Conservation (phyloP, 1,139 yeast genomes). For the Suhomyces chickasaworum region DNA sequence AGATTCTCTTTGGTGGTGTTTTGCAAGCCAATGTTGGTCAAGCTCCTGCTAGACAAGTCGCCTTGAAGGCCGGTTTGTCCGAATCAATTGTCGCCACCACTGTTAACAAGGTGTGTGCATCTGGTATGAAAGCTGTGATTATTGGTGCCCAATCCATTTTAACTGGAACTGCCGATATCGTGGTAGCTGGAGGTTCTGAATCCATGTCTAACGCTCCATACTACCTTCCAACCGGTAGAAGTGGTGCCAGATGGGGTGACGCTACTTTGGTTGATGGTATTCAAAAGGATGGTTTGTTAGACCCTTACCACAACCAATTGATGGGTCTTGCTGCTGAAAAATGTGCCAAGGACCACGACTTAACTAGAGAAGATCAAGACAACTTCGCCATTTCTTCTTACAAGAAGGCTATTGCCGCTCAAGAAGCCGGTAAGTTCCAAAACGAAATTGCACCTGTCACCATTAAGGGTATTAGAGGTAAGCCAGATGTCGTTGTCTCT, state of each 20-base stretch:
- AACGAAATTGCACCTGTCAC: conserved; percentile 84
- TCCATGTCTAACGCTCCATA: conserved; percentile 96
- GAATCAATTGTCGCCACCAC: conserved; percentile 82
- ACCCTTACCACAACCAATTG: conserved; percentile 80
- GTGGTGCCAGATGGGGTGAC: conserved; percentile 90
- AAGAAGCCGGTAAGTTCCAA: conserved; percentile 74
- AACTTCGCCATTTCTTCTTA: conserved; percentile 68
- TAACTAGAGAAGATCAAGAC: conserved; percentile 74
- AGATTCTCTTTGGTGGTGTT: conserved; percentile 90
- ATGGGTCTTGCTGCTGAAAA: conserved; percentile 98
- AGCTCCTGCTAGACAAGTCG: conserved; percentile 98
- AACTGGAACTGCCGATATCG: conserved; percentile 88
- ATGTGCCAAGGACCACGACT: conserved; percentile 73
- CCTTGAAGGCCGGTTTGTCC: conserved; percentile 83
- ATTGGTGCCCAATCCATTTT: conserved; percentile 88
- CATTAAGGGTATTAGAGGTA: conserved; percentile 88
- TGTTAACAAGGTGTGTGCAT: conserved; percentile 95
- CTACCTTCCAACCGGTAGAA: conserved; percentile 82
- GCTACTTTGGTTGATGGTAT: conserved; percentile 78
- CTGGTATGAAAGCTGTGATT: conserved; percentile 90
- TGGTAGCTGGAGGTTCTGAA: conserved; percentile 97
- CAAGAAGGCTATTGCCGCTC: conserved; percentile 79
- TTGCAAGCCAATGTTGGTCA: conserved; percentile 94
- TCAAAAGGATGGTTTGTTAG: conserved; percentile 87
- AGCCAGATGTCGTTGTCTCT: conserved; percentile 74